Evolutionary conservation across 805 yeast genomes (phyloP).

Genomic region (Phaffomyces antillensis): DNA sequence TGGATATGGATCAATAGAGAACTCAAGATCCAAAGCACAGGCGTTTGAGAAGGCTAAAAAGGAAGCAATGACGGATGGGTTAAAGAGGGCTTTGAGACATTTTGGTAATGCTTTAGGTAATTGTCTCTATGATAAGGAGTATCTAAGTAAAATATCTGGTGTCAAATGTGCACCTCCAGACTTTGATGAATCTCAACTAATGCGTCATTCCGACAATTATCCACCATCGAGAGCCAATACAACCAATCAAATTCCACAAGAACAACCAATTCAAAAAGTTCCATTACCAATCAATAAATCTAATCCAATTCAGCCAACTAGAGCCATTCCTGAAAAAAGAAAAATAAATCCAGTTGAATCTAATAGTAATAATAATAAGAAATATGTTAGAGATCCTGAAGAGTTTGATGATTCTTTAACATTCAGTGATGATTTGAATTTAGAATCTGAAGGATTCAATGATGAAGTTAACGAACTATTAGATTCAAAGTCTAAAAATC

Average conservation of each 20-base stretch:
- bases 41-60: conserved; percentile 82
- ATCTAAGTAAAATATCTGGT: conserved; percentile 38
- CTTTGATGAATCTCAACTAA: conserved; percentile 35
- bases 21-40: conserved; percentile 60
- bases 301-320: not conserved
- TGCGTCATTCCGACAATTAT: conserved; percentile 24
- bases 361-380: conserved; percentile 1
- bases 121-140: conserved; percentile 74
- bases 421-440: conserved; percentile 42
- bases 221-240: conserved; percentile 13
- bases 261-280: not conserved
- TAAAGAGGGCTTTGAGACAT: conserved; percentile 70
- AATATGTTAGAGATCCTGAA: conserved; percentile 16
- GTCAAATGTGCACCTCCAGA: conserved; percentile 39
- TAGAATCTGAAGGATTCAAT: conserved; percentile 30
- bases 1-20: conserved; percentile 80
- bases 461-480: conserved; percentile 21
- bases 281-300: not conserved
- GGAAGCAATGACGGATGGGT: conserved; percentile 78
- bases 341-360: not conserved
- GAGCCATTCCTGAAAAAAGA: conserved; percentile 16
- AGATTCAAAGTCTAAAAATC: conserved; percentile 9
- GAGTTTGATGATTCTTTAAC: conserved; percentile 47
- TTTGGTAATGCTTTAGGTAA: conserved; percentile 82
- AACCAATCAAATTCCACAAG: conserved; percentile 3